Base-by-base conservation (phyloP, 768 basidiomycete genomes). In the Mycena vulgaris region DNA sequence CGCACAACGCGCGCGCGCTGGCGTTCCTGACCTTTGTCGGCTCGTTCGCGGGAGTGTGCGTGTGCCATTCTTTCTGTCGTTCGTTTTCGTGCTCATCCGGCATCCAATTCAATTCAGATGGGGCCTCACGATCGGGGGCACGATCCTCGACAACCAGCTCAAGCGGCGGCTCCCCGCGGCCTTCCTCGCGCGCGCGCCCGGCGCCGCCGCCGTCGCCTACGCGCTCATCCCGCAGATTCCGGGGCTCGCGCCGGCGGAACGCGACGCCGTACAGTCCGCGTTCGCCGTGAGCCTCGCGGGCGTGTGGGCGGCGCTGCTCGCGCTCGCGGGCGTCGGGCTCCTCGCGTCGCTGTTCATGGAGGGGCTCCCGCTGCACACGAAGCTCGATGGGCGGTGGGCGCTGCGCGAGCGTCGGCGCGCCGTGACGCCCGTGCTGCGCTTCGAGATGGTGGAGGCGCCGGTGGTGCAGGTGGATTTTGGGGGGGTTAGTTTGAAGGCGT, bases 1-100 rank as follows among this genome's bases (percentile, higher is more conserved):
- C 64, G 21, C 55, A 66, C 39, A 83, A 81, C 37, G 84, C 85
- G 9, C 77, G 78, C 5, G 85, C 85, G 1, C 77, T 85, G 3
- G 77, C 81, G 28, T 82, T 80, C 75, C 77, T 78, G 72, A 77
- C 75, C 53, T 81, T 71, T n/a, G 56, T 59, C 14, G 55, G 66
- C 17, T 57, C 66, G 49, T 71, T 71, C 48, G 66, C 60, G 8
- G 55, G 57, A 9, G 70, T 71, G 64, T 70, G 28, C 45, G 57
- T 66, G 14, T 37, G 5, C 40, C 19, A 19, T 47, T 2, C 23
- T 16, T 16, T 42, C 40, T 23, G 3, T 25, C 9, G 16, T 17
- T 10, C 25, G 25, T 5, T 28, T 13, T 40, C 31, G 21, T 37
- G 16, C 23, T 16, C 8, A 37, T 14, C 6, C 14, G 35, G 8